Conservation (phyloP, 139 green algal species). For the Chlamydomonas sp. region DNA sequence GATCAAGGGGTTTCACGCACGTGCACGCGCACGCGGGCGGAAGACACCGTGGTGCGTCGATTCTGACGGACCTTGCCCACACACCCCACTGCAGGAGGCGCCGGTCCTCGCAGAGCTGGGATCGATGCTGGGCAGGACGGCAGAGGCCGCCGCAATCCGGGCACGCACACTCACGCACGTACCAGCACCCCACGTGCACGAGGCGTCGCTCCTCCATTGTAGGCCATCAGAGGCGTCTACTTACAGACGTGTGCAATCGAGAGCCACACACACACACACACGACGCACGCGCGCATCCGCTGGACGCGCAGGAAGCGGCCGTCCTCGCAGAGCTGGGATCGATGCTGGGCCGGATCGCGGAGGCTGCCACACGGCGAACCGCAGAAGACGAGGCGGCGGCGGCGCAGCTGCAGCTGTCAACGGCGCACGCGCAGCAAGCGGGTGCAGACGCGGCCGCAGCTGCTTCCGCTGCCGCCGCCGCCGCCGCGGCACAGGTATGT, state of each 20-base stretch:
- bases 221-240: neutral
- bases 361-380: slow-evolving; percentile 14
- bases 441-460: no score
- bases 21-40: neutral
- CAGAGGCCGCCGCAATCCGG: slow-evolving; percentile 6
- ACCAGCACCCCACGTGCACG: no score
- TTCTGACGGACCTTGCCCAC: slow-evolving; percentile 3
- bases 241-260: neutral
- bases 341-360: slow-evolving; percentile 28
- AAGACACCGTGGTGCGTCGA: neutral
- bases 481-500: no score
- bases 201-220: no score
- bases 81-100: slow-evolving; percentile 25
- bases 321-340: slow-evolving; percentile 4
- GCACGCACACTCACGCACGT: neutral
- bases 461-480: no score
- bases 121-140: slow-evolving; percentile 29
- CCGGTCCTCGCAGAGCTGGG: slow-evolving; percentile 36
- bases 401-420: no score
- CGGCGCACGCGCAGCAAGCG: no score
- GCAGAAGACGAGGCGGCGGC: no score
- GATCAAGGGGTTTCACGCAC: neutral
- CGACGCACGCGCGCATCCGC: neutral
- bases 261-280: neutral
- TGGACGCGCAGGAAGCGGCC: neutral